These are phyloP conservation scores for Zygosaccharomyces lentus DNA, from an alignment of 805 yeast species.

Conservation along the genomic window DNA sequence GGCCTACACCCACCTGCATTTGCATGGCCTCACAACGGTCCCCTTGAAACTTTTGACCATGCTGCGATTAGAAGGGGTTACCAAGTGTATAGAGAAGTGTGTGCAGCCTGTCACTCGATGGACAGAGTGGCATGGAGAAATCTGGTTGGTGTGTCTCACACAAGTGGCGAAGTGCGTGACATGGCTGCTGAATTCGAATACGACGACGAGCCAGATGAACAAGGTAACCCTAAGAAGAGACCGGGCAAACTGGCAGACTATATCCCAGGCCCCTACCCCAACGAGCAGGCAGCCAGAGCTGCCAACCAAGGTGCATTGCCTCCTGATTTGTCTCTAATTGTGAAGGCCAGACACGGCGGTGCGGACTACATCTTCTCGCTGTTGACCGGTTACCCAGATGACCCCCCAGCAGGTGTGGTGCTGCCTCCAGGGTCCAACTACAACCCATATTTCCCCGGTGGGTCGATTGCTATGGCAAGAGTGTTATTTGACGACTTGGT, in stretches of 20 bases:
- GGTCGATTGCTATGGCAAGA: slow-evolving; percentile 98
- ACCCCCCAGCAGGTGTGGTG: slow-evolving; percentile 94
- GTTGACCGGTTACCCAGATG: slow-evolving; percentile 98
- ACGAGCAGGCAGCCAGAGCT: slow-evolving; percentile 99
- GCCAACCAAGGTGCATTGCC: slow-evolving; percentile 99
- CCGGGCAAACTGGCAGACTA: slow-evolving; percentile 96
- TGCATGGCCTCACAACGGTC: slow-evolving; percentile 92
- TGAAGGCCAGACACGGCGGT: slow-evolving; percentile 99
- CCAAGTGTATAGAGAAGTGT: slow-evolving; percentile 97
- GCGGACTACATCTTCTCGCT: slow-evolving; percentile 91
- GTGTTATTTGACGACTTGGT: slow-evolving; percentile 95
- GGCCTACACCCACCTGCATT: slow-evolving; percentile 94
- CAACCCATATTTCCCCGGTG: slow-evolving; percentile 99
- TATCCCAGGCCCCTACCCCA: slow-evolving; percentile 92
- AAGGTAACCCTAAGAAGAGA: slow-evolving; percentile 97
- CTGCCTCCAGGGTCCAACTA: slow-evolving; percentile 94
- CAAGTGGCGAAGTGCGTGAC: slow-evolving; percentile 81
- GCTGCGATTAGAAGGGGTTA: slow-evolving; percentile 97
- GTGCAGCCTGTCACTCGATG: slow-evolving; percentile 98
- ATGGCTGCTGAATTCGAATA: slow-evolving; percentile 96
- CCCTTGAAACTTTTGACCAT: slow-evolving; percentile 88
- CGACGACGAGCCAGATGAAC: slow-evolving; percentile 98
- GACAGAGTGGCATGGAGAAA: slow-evolving; percentile 98
- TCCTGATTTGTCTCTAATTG: slow-evolving; percentile 94
- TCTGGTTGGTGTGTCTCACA: slow-evolving; percentile 93